Evolutionary conservation across 2,329 filamentous ascomycete species (phyloP).

Genomic region (Xylaria digitata): DNA sequence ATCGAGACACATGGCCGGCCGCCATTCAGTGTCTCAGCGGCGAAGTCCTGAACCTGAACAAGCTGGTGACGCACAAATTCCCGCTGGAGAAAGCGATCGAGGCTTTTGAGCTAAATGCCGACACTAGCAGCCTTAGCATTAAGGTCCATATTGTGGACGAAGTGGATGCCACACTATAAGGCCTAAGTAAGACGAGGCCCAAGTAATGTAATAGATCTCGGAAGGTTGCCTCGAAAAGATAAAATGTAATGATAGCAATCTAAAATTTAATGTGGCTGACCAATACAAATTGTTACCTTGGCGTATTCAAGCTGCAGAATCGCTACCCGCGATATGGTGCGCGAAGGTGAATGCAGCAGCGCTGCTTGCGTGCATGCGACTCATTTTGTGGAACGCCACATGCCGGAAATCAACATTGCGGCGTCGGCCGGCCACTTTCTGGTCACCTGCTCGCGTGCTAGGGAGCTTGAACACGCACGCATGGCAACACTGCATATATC

Average conservation of each 20-base stretch:
- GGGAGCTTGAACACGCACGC: constrained; percentile 20
- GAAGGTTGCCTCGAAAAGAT: constrained; percentile 1
- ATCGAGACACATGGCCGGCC: constrained; percentile 75
- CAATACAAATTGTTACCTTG: constrained; percentile 10
- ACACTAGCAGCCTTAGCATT: constrained; percentile 65
- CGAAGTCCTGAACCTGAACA: constrained; percentile 70
- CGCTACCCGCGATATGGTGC: neutral
- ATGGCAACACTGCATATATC: constrained; percentile 35
- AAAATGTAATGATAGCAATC: constrained; percentile 29
- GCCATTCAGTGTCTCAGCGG: constrained; percentile 71
- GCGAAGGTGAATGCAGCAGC: constrained; percentile 13
- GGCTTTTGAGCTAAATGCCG: constrained; percentile 64
- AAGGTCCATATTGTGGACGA: constrained; percentile 71
- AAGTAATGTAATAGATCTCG: constrained; percentile 17
- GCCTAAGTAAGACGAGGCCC: neutral
- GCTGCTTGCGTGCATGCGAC: constrained; percentile 13
- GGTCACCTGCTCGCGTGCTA: constrained; percentile 24
- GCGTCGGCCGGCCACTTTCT: neutral
- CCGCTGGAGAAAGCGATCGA: constrained; percentile 70
- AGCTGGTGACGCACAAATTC: constrained; percentile 71
- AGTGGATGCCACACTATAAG: constrained; percentile 42
- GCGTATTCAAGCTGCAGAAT: neutral
- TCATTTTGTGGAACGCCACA: constrained; percentile 20
- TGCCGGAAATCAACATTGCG: constrained; percentile 13
- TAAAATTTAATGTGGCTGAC: constrained; percentile 22